Base-by-base conservation (phyloP, 768 basidiomycete species). In the Suillus lakei region DNA sequence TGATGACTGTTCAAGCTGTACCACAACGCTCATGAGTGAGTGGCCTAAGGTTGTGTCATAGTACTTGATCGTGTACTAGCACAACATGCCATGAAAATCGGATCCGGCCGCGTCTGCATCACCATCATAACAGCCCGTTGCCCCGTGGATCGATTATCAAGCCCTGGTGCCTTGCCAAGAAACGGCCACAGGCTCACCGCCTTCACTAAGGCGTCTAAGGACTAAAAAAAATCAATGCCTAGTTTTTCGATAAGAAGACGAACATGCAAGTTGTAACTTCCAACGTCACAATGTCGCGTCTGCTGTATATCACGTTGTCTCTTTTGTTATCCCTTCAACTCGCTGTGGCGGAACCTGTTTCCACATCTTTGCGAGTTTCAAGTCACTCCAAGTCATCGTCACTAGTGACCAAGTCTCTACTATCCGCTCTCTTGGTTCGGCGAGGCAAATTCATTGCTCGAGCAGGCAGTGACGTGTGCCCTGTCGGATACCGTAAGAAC, bases 151-250 rank as follows among this genome's bases (percentile, higher is more conserved):
- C n/a, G n/a, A n/a, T n/a, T n/a, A n/a, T 38, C 36, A 38, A 26
- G 48, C 48, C 48, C 48, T 50, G 48, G 48, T 48, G 46, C 26
- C 48, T 50, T 26, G 23, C 48, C 48, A 26, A 50, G 48, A 50
- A 23, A n/a, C 21, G 7, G n/a, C 6, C 13, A 13, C 48, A 50
- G 10, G 36, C 36, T 2, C n/a, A 38, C 48, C 26, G 48, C 48
- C 48, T 50, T 26, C 48, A 26, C 48, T 50, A 26, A 48, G 0
- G 1, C 36, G n/a, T n/a, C n/a, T n/a, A n/a, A n/a, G n/a, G n/a
- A n/a, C n/a, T n/a, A n/a, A n/a, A n/a, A n/a, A n/a, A n/a, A n/a
- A 10, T 9, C n/a, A 9, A 46, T n/a, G 44, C 44, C 23, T 23
- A 9, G n/a, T 23, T 5, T 50, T 50, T 26, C 48, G 26, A 50